These are phyloP conservation scores for Fistulinella staudtii DNA, from an alignment of 1,284 basidiomycete species.

Conservation along the genomic window DNA sequence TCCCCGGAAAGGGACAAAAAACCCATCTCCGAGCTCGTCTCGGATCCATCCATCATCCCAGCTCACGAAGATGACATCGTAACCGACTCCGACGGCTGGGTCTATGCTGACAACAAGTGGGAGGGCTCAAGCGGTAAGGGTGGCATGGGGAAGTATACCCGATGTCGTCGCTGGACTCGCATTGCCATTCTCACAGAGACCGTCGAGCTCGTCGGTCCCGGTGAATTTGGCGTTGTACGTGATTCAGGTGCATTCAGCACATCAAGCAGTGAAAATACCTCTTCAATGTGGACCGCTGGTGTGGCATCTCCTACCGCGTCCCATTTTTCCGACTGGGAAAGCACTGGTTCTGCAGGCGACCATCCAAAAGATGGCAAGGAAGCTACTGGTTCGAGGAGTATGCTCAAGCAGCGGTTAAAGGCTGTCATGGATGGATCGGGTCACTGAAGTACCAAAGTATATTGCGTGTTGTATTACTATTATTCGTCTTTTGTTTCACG, in stretches of 20 bases:
- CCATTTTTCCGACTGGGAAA: slow-evolving; percentile 31
- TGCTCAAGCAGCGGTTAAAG: slow-evolving; percentile 31
- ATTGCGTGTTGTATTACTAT: slow-evolving; percentile 23
- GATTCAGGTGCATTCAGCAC: slow-evolving; percentile 25
- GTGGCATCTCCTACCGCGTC: slow-evolving; percentile 29
- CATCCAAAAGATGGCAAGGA: slow-evolving; percentile 24
- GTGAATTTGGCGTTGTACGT: slow-evolving; percentile 31
- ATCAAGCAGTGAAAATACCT: slow-evolving; percentile 14
- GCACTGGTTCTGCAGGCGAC: slow-evolving; percentile 25
- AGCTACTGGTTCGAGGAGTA: slow-evolving; percentile 8
- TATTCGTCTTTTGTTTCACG: slow-evolving; percentile 1
- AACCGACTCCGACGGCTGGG: slow-evolving; percentile 90
- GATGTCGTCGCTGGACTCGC: slow-evolving; percentile 80
- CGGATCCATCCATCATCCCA: slow-evolving; percentile 20
- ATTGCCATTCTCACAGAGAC: slow-evolving; percentile 75
- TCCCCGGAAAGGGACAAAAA: slow-evolving; percentile 22
- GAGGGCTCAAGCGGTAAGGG: slow-evolving; percentile 73
- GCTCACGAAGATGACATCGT: slow-evolving; percentile 41
- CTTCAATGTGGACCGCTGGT: slow-evolving; percentile 27
- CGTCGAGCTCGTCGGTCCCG: slow-evolving; percentile 50
- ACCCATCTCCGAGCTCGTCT: slow-evolving; percentile 11
- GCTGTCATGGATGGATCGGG: slow-evolving; percentile 29
- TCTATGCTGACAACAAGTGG: slow-evolving; percentile 97
- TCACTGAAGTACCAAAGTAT: slow-evolving; percentile 16
- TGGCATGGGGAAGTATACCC: slow-evolving; percentile 89